Percentiles rank a stretch among this genome's conserved stretches.
These are phyloP conservation scores for Cyberlindnera mrakii DNA, from an alignment of 805 yeast genomes.

Conservation along the genomic window DNA sequence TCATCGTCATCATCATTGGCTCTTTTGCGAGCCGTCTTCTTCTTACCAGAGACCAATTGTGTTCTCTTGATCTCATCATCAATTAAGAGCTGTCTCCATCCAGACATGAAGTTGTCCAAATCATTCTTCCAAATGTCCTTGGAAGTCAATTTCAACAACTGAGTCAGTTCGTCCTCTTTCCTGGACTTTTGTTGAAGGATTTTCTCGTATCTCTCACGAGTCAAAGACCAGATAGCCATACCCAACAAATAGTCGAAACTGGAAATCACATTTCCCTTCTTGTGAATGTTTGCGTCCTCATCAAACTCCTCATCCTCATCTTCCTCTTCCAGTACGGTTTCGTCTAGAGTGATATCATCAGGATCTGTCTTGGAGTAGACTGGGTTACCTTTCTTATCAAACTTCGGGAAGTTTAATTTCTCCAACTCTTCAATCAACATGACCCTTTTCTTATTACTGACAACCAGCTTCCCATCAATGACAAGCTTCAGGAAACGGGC, in stretches of 20 bases:
- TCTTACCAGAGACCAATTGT: conserved; percentile 39
- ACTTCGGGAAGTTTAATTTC: conserved; percentile 64
- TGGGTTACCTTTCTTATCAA: conserved; percentile 65
- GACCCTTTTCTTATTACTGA: conserved; percentile 70
- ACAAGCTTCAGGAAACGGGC: conserved; percentile 90
- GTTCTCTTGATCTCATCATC: conserved; percentile 59
- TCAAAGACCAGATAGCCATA: conserved; percentile 91
- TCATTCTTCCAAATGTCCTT: conserved; percentile 87
- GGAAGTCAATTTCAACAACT: conserved; percentile 60
- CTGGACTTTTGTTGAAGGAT: conserved; percentile 66
- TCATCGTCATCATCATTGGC: conserved; percentile 24
- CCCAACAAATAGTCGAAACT: conserved; percentile 84
- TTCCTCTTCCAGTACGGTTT: conserved; percentile 29
- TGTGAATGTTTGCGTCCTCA: conserved; percentile 31
- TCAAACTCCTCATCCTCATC: conserved; percentile 36
- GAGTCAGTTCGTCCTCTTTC: conserved; percentile 65
- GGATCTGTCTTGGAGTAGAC: conserved; percentile 37
- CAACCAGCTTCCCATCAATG: conserved; percentile 62
- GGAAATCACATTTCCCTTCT: conserved; percentile 47
- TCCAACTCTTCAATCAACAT: conserved; percentile 59
- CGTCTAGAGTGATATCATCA: conserved; percentile 28
- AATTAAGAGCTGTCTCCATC: conserved; percentile 63
- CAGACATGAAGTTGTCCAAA: conserved; percentile 61
- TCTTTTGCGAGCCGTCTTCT: conserved; percentile 35
- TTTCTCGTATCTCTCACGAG: conserved; percentile 81